Evolutionary conservation across 352 stramenopile genomes (phyloP).

Genomic region (Lagenidium giganteum): DNA sequence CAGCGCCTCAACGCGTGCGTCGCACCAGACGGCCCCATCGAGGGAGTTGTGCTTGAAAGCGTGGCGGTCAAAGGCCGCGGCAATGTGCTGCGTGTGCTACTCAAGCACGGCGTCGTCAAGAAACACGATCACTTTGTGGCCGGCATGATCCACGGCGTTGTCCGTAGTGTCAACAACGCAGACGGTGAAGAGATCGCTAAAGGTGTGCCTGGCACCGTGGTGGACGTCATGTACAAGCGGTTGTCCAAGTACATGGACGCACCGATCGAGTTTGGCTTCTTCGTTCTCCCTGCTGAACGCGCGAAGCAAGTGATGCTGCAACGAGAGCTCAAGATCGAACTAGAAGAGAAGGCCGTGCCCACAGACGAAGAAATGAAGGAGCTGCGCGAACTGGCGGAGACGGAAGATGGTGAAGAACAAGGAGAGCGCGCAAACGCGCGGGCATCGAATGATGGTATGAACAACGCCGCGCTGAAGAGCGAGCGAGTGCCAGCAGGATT

Average conservation of each 20-base stretch:
- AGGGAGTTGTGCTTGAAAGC: constrained; percentile 63
- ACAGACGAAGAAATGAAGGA: too few species aligned
- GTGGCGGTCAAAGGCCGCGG: constrained; percentile 44
- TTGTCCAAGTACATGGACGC: constrained; percentile 65
- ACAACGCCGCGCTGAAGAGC: constrained; percentile 4
- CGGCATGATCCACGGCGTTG: constrained; percentile 64
- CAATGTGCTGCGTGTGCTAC: constrained; percentile 52
- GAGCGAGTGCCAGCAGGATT: constrained; percentile 19
- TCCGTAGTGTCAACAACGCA: constrained; percentile 44
- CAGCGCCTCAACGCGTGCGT: constrained; percentile 29
- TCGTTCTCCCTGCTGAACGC: constrained; percentile 40
- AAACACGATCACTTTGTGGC: constrained; percentile 63
- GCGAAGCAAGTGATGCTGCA: constrained; percentile 56
- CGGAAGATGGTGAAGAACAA: too few species aligned
- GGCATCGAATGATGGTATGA: too few species aligned
- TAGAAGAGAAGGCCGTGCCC: constrained; percentile 52
- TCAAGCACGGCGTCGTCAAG: constrained; percentile 44
- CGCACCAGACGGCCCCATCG: constrained; percentile 16
- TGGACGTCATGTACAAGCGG: constrained; percentile 62
- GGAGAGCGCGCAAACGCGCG: too few species aligned
- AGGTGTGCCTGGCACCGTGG: constrained; percentile 46
- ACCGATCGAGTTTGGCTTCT: constrained; percentile 66
- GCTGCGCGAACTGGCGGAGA: too few species aligned
- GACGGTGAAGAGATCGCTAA: constrained; percentile 35
- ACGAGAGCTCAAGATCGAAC: too few species aligned